A percentile compares a stretch with the other conserved stretches of the same genome.
Conservation (phyloP, 495 filamentous ascomycete genomes). For the Xylaria sp. region DNA sequence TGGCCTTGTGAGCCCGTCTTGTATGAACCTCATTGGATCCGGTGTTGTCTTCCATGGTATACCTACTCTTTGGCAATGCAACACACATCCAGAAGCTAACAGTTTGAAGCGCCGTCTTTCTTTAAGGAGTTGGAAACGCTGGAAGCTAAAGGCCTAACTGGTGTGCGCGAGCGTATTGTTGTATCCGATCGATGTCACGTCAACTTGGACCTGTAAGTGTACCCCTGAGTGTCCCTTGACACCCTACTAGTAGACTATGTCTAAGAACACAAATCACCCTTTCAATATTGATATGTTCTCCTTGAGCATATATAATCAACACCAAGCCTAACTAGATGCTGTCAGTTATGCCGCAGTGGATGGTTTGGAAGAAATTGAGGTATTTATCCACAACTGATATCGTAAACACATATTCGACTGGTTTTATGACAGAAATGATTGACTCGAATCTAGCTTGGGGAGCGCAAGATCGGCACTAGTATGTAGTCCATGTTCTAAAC, state of each 20-base stretch:
- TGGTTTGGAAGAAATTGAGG: constrained; percentile 72
- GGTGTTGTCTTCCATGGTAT: constrained; percentile 78
- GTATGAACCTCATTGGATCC: constrained; percentile 84
- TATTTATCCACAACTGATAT: background rate
- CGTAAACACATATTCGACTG: background rate
- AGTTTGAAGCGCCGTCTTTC: constrained; percentile 56
- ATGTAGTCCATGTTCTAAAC: background rate
- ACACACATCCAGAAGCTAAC: background rate
- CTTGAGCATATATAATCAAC: background rate
- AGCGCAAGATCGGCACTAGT: constrained; percentile 54
- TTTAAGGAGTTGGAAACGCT: constrained; percentile 82
- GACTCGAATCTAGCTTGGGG: constrained; percentile 62
- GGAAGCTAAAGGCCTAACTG: constrained; percentile 72
- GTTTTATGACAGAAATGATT: background rate
- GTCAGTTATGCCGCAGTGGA: constrained; percentile 73
- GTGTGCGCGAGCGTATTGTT: constrained; percentile 71
- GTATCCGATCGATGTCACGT: constrained; percentile 84
- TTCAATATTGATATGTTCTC: background rate
- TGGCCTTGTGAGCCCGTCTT: constrained; percentile 77
- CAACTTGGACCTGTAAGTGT: constrained; percentile 69
- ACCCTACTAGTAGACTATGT: background rate
- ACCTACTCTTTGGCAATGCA: background rate
- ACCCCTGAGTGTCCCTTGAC: background rate
- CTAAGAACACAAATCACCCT: background rate
- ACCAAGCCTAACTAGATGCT: background rate